Evolutionary conservation across 2,329 filamentous ascomycete genomes (phyloP), one percentile per base, ranked within the genome.

Genomic region (Graphilbum sp.): DNA sequence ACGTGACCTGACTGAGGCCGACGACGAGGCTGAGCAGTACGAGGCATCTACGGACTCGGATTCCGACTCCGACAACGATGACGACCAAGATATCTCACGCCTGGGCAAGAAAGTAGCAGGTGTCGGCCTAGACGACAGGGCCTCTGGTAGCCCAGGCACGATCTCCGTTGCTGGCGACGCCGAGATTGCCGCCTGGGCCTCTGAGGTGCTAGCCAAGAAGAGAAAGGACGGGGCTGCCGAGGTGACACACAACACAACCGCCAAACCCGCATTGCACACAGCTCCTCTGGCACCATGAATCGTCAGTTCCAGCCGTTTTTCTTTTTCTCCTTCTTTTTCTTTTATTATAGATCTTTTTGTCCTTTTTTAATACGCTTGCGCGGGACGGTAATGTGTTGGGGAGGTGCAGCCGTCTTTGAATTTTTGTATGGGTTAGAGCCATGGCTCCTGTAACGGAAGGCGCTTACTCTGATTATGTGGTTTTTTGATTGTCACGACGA

Each of bases 101-200:
- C 45, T 38, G 50, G 40, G 52, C 57, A 50, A 50, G 58, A 43
- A 53, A 53, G 17, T 51, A 58, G 42, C 53, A 52, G 34, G 49
- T 53, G 21, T 53, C 55, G 17, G 53, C 53, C 34, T 65, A 21
- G 62, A 58, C 7, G 60, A 21, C 57, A 69, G 8, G 4, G 11
- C 9, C 15, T 3, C 23, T 3, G 27, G 9, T 3, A 9, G 15
- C 30, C 9, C 11, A 2, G 52, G 63, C 37, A 52, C 69, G 4
- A 56, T 54, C 34, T 52, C 53, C 59, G 52, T 57, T 34, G 70
- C 75, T 5, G 72, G 78, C 38, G 88, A 98, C 49, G 62, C 67
- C 29, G 87, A 96, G 54, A 84, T 96, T 5, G 83, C 84, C 0
- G 69, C 73, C 21, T 98, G 90, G 90, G 88, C 94, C 1, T 68